These are phyloP conservation scores for Decorospora gaudefroyi DNA, from an alignment of 2,329 filamentous ascomycete species.

Conservation along the genomic window DNA sequence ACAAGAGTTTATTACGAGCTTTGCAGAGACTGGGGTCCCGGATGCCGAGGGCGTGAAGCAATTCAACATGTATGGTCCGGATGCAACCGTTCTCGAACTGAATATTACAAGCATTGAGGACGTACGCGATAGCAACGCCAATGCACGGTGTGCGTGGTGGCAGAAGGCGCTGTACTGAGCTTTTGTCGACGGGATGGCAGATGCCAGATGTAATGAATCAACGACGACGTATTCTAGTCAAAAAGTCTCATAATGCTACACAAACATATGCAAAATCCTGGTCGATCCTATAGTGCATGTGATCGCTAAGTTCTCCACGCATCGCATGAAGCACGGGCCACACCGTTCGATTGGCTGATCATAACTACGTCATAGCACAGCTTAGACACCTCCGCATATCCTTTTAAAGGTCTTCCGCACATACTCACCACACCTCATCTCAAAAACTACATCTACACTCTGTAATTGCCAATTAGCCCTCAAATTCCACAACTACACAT, in stretches of 20 bases:
- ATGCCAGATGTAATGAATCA: slow-evolving; percentile 4
- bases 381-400: slow-evolving; percentile 11
- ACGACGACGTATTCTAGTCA: too few species aligned
- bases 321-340: slow-evolving; percentile 3
- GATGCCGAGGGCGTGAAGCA: slow-evolving; percentile 47
- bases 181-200: not conserved
- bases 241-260: not conserved
- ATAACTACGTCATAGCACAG: slow-evolving; percentile 31
- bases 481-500: slow-evolving; percentile 2
- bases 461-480: slow-evolving; percentile 2
- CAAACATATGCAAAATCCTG: slow-evolving; percentile 3
- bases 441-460: slow-evolving; percentile 12
- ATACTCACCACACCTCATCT: slow-evolving; percentile 6
- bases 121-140: slow-evolving; percentile 53
- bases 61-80: slow-evolving; percentile 55
- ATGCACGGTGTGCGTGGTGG: slow-evolving; percentile 59
- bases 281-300: slow-evolving; percentile 1
- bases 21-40: slow-evolving; percentile 49
- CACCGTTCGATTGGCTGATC: slow-evolving; percentile 18
- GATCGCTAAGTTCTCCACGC: slow-evolving; percentile 9
- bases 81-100: slow-evolving; percentile 53
- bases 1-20: slow-evolving; percentile 54
- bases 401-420: slow-evolving; percentile 25
- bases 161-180: slow-evolving; percentile 53
- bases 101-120: slow-evolving; percentile 50